Evolutionary conservation across 2,329 filamentous ascomycete species (phyloP), one percentile per base, ranked within the genome.

Genomic region (Phialophora verrucosa): DNA sequence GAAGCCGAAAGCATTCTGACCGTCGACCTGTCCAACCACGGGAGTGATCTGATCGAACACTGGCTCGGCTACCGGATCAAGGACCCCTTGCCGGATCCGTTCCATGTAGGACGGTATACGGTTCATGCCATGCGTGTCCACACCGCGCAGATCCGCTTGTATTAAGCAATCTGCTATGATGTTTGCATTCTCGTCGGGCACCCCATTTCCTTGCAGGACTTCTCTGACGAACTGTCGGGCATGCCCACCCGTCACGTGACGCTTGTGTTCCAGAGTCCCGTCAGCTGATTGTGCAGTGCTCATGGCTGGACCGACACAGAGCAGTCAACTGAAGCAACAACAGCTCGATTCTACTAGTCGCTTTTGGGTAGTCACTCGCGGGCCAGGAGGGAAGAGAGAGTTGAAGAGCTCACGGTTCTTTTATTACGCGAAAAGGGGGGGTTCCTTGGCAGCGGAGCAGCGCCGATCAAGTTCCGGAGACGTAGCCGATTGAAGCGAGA

Each of bases 41-140:
- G 91, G 90, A 0, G 91, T 93, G 56, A 88, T 77, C 69, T 90
- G 83, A 0, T 74, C 80, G 2, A 93, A 67, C 0, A 79, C 81
- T 0, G 91, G 91, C 3, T 80, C 75, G 1, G 88, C 88, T 11
- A 75, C 76, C 11, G 88, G 81, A 71, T 91, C 82, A 7, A 94
- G 84, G 1, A 91, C 89, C 1, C 88, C 88, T 73, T 89, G 84
- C 2, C 90, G 86, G 69, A 93, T 85, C 20, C 91, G 88, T 62
- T 86, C 83, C 81, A 93, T 86, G 80, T 94, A 94, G 0, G 88
- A 91, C 0, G 91, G 90, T 49, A 94, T 87, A 5, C 91, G 87
- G 76, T 91, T 92, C 76, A 91, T 87, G 67, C 89, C 91, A 75
- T 94, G 91, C 0, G 90, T 92, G 74, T 94, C 91, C 29, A 93